Conservation (phyloP, 2,329 filamentous ascomycete genomes). For the Fusarium beomiforme region DNA sequence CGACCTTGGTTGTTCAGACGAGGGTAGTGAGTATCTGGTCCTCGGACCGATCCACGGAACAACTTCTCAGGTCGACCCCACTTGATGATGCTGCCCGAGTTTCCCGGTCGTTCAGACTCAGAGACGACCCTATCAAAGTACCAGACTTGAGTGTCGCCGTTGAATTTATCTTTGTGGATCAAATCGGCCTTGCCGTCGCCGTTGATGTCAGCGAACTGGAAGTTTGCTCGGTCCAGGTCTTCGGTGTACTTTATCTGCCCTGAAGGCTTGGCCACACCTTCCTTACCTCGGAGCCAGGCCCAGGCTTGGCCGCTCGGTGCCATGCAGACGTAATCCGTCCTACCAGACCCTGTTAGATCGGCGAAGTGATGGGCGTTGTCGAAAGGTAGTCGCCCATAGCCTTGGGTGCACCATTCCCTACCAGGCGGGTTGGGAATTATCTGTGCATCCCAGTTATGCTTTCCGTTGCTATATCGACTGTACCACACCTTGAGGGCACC, state of each 20-base stretch:
- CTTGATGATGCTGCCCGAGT: slow-evolving; percentile 1
- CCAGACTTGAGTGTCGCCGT: neutral
- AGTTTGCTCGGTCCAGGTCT: neutral
- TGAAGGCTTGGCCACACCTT: neutral
- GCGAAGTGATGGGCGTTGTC: slow-evolving; percentile 1
- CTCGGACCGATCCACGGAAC: neutral
- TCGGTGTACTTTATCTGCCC: neutral
- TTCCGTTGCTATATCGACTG: neutral
- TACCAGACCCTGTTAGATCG: neutral
- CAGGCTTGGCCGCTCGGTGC: neutral
- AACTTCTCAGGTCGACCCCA: neutral
- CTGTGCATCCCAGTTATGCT: neutral
- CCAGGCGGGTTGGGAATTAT: neutral
- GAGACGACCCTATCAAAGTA: neutral
- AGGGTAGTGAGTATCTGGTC: slow-evolving; percentile 1
- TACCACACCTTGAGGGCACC: neutral
- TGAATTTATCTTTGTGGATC: neutral
- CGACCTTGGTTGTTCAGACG: neutral
- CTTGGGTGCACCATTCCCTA: slow-evolving; percentile 2
- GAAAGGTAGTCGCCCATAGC: neutral
- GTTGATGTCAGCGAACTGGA: neutral
- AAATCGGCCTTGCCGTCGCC: neutral
- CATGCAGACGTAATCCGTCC: neutral
- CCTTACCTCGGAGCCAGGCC: neutral
- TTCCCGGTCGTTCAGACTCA: neutral